These are phyloP conservation scores for Trametes polyzona DNA, from an alignment of 1,284 basidiomycete species.

Conservation along the genomic window DNA sequence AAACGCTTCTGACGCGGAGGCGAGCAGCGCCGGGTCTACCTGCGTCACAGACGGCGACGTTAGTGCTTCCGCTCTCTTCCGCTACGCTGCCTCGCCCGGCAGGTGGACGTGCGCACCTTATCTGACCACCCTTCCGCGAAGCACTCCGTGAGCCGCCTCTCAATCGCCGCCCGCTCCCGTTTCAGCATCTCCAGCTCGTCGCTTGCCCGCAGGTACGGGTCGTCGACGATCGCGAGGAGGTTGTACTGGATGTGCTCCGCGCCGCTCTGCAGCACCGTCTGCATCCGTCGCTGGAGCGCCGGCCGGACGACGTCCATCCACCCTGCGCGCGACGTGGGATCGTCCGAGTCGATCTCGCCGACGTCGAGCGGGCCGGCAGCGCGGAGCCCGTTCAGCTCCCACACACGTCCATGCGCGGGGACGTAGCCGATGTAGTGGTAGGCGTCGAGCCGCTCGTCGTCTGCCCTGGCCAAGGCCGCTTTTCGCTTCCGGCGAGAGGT, in stretches of 20 bases:
- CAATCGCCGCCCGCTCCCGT: conserved; percentile 48
- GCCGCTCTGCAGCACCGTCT: conserved; percentile 49
- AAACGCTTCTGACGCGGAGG: conserved; percentile 38
- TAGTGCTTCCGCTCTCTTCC: background rate
- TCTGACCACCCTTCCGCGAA: conserved; percentile 43
- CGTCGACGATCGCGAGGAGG: conserved; percentile 61
- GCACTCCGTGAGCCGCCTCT: conserved; percentile 45
- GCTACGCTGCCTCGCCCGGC: background rate
- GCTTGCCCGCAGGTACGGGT: conserved; percentile 49
- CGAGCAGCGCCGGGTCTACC: conserved; percentile 44
- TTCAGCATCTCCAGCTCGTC: conserved; percentile 58
- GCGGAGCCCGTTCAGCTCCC: conserved; percentile 55
- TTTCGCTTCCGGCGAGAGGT: conserved; percentile 30
- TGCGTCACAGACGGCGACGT: conserved; percentile 20
- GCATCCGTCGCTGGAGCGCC: conserved; percentile 62
- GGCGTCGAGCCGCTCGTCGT: conserved; percentile 45
- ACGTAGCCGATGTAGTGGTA: conserved; percentile 71
- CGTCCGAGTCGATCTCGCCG: conserved; percentile 48
- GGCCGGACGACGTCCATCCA: conserved; percentile 68
- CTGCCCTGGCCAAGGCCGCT: conserved; percentile 20
- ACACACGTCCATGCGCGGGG: conserved; percentile 61
- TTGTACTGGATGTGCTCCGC: conserved; percentile 57
- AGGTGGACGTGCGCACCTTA: conserved; percentile 36
- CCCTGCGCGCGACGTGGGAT: conserved; percentile 13
- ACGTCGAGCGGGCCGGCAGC: conserved; percentile 57